phyloP scores from a whole-genome alignment of 257 asterid species.

The Parsonsia alboflavescens region DNA sequence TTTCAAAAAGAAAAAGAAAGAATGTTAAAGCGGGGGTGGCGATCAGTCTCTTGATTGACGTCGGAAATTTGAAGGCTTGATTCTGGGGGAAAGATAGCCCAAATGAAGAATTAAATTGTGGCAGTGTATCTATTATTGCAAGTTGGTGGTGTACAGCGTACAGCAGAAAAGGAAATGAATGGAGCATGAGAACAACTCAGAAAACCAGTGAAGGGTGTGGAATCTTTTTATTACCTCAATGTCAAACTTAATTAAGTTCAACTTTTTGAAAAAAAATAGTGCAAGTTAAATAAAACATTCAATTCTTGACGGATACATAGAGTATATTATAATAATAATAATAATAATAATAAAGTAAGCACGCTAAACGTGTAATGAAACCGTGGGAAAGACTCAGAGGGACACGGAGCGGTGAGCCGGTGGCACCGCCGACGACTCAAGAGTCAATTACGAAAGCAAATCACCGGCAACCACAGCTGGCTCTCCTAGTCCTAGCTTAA shows the following conservation, averaged over 20 bases:
- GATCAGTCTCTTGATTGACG: not conserved
- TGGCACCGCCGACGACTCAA: too few relatives aligned
- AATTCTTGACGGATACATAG: too few relatives aligned
- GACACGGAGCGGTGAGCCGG: too few relatives aligned
- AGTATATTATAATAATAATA: not conserved
- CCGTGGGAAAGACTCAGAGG: not conserved
- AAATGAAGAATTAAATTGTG: not conserved
- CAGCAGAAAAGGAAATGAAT: not conserved
- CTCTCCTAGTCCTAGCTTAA: too few relatives aligned
- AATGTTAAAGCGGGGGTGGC: not conserved
- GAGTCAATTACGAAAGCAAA: too few relatives aligned
- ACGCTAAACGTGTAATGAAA: not conserved
- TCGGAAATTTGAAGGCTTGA: not conserved
- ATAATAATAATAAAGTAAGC: not conserved
- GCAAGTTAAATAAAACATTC: too few relatives aligned
- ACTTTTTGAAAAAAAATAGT: too few relatives aligned
- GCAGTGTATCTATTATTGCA: not conserved
- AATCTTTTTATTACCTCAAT: too few relatives aligned
- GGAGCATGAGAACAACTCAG: slow-evolving; percentile 1
- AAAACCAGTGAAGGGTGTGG: not conserved
- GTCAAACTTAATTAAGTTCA: too few relatives aligned
- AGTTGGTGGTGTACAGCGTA: not conserved
- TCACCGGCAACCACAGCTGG: too few relatives aligned
- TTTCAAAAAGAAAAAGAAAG: not conserved
- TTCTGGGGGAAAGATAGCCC: not conserved